Evolutionary conservation across 352 stramenopile genomes (phyloP).

Genomic region (Globisporangium uncinulatum): DNA sequence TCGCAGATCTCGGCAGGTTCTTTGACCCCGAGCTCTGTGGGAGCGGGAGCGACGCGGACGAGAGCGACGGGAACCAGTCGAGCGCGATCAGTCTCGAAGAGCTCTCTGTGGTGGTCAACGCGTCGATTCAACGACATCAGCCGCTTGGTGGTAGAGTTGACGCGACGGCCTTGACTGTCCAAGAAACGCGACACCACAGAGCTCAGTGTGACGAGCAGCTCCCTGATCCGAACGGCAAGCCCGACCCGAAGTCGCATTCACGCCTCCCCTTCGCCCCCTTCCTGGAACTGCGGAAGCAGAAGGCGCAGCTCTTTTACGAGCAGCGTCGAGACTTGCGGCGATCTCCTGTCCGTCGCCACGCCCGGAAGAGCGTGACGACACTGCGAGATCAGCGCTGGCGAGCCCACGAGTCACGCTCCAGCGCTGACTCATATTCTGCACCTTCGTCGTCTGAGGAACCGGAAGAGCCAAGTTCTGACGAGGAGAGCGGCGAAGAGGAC

Average conservation of each 20-base stretch:
- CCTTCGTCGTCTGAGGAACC: background rate
- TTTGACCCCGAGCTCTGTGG: constrained; percentile 16
- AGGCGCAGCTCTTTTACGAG: constrained; percentile 6
- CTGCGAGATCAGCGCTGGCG: background rate
- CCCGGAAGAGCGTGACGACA: background rate
- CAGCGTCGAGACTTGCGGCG: background rate
- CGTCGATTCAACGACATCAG: constrained; percentile 45
- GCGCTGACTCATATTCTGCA: background rate
- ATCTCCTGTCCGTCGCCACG: background rate
- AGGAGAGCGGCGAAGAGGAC: background rate
- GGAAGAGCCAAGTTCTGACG: background rate
- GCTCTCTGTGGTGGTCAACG: constrained; percentile 45
- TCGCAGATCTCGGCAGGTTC: constrained; percentile 44
- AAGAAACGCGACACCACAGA: background rate
- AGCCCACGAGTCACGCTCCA: background rate
- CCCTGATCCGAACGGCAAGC: background rate
- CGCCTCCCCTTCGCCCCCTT: constrained; percentile 10
- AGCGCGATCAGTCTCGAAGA: constrained; percentile 38
- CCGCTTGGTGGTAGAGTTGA: background rate
- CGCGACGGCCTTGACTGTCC: background rate
- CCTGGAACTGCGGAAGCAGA: constrained; percentile 12
- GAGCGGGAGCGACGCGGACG: constrained; percentile 6
- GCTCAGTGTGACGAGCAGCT: background rate
- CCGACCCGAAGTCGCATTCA: too few relatives aligned
- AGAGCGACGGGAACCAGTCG: constrained; percentile 5